Conservation (phyloP, 2,329 filamentous ascomycete species). For the Colletotrichum shisoi region DNA sequence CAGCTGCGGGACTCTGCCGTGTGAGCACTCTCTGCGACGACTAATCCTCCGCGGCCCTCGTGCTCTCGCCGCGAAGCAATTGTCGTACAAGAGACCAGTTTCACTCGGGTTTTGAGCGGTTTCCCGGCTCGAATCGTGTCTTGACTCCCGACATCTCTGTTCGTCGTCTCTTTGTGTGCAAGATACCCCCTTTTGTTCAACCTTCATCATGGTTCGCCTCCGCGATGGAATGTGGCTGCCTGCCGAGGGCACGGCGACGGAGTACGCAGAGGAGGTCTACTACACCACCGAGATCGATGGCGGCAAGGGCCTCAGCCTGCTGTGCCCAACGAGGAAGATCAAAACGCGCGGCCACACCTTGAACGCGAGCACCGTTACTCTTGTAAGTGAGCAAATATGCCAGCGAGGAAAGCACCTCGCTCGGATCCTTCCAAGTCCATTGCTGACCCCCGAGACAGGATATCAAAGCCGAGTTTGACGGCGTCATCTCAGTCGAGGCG, state of each 20-base stretch:
- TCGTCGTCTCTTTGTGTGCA: slow-evolving; percentile 7
- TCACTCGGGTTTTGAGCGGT: slow-evolving; percentile 20
- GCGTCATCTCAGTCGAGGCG: slow-evolving; percentile 52
- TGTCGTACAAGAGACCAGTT: slow-evolving; percentile 38
- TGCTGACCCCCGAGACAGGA: slow-evolving; percentile 40
- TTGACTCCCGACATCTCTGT: slow-evolving; percentile 15
- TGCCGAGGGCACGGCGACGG: slow-evolving; percentile 65
- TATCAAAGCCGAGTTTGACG: slow-evolving; percentile 50
- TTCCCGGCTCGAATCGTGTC: slow-evolving; percentile 18
- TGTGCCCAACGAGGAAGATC: slow-evolving; percentile 65
- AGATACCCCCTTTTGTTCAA: slow-evolving; percentile 20
- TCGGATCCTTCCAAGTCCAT: neutral
- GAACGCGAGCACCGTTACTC: slow-evolving; percentile 62
- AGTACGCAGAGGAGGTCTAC: slow-evolving; percentile 72
- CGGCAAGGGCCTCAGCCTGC: slow-evolving; percentile 59
- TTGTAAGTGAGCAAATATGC: slow-evolving; percentile 39
- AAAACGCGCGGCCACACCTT: slow-evolving; percentile 62
- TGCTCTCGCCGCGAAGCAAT: neutral
- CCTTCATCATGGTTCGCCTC: slow-evolving; percentile 46
- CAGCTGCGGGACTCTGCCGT: slow-evolving; percentile 32
- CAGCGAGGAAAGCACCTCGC: neutral
- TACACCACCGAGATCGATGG: slow-evolving; percentile 56
- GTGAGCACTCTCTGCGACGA: slow-evolving; percentile 20
- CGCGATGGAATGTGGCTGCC: slow-evolving; percentile 67
- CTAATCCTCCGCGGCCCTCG: slow-evolving; percentile 22